These are phyloP conservation scores for Chaetomiaceae sp. DNA, from an alignment of 2,329 filamentous ascomycete species.

Conservation along the genomic window DNA sequence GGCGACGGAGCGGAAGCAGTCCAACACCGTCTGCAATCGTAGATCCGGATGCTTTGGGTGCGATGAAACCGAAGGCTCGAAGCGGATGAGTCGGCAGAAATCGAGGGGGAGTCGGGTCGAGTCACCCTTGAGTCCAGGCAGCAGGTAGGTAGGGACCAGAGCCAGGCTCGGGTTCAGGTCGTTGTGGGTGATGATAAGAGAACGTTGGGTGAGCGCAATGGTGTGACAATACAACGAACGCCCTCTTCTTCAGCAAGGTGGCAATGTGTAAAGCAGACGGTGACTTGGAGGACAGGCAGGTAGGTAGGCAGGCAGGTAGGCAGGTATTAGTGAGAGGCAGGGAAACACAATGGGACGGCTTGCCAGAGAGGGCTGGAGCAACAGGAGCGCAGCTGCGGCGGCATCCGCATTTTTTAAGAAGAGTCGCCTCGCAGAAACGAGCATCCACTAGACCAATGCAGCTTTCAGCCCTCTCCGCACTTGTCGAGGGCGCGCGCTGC, in stretches of 20 bases:
- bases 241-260: too few relatives aligned
- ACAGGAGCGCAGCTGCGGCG: not conserved
- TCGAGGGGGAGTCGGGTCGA: too few relatives aligned
- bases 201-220: too few relatives aligned
- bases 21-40: not conserved
- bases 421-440: conserved; percentile 6
- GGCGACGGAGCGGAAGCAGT: not conserved
- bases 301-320: too few relatives aligned
- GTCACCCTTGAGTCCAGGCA: too few relatives aligned
- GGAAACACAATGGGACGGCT: not conserved
- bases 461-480: conserved; percentile 14
- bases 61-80: not conserved
- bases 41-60: not conserved
- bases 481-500: not conserved
- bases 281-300: too few relatives aligned
- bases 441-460: conserved; percentile 11
- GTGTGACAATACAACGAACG: too few relatives aligned
- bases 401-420: conserved; percentile 7
- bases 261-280: too few relatives aligned
- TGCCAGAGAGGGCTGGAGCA: too few relatives aligned
- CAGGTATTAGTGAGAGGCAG: not conserved
- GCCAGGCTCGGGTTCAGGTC: too few relatives aligned
- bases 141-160: too few relatives aligned
- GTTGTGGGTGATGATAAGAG: too few relatives aligned
- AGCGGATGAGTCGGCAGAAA: not conserved